Base-by-base conservation (phyloP, 306 rosid species). In the Malus asiatica region DNA sequence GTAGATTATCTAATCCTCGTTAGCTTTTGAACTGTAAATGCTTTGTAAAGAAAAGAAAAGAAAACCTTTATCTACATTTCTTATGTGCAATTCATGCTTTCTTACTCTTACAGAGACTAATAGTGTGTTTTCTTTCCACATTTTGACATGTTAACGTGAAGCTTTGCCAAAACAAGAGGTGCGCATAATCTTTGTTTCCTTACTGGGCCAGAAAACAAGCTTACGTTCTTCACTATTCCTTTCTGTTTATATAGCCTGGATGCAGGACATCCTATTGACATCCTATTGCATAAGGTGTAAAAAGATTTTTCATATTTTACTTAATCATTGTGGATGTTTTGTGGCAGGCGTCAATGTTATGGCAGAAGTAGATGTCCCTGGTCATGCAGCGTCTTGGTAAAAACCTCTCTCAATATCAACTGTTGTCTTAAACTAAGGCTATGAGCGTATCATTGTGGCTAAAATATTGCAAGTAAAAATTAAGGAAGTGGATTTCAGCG, bases 371-470 rank as follows among this genome's bases (percentile, higher is more conserved):
- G 99, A 95, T 81, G 88, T 95, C 74, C 99, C 99, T 53, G 97
- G 99, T 78, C 99, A 95, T 81, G 97, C 92, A 72, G 84, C 88
- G 79, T 92, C 99, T 67, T 95, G 99, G 99, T 92, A 90, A 79
- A 32, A 65, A 27, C 66, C 79, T 62, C 71, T 69, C 53, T 67
- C 19, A 74, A 45, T 44, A 67, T 77, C 76, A 15, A 25, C 68
- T 83, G 75, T 35, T 60, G 30, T 71, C 51, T 18, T 27, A 69
- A 79, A 48, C 12, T 57, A 57, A 55, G 58, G 35, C 8, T 66
- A 25, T 73, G 60, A 66, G 58, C 61, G 4, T 70, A 35, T 33
- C 72, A 29, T 72, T 73, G 52, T 46, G n/a, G 62, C 44, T 29
- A 27, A 30, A 68, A 44, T 42, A 25, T 68, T 40, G 30, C 11